A percentile compares a stretch with the other conserved stretches of the same genome.
phyloP scores from a whole-genome alignment of 768 basidiomycete genomes.

The Sporobolomyces roseus region DNA sequence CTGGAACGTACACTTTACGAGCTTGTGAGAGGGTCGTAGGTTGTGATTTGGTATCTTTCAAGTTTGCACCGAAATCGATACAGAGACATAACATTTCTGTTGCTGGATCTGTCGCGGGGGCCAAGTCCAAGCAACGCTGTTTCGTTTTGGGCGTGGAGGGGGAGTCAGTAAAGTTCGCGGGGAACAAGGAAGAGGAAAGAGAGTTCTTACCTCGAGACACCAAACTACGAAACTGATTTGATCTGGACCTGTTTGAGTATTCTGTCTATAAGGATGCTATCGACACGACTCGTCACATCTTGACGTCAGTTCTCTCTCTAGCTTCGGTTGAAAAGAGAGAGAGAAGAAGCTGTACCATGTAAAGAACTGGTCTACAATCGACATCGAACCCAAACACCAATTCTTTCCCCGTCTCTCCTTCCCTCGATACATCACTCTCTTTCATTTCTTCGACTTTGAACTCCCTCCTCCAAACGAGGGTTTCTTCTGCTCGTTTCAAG shows the following conservation, averaged over 20 bases:
- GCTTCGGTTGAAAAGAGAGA: too few species aligned
- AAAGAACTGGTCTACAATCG: constrained; percentile 49
- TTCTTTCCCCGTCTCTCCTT: constrained; percentile 76
- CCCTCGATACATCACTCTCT: constrained; percentile 65
- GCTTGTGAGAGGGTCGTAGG: constrained; percentile 44
- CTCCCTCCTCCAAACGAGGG: constrained; percentile 74
- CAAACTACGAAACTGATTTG: constrained; percentile 62
- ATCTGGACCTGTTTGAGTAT: constrained; percentile 57
- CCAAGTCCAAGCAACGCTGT: constrained; percentile 36
- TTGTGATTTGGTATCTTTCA: constrained; percentile 36
- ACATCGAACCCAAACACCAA: constrained; percentile 72
- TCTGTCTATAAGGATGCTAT: constrained; percentile 62
- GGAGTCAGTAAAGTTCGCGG: too few species aligned
- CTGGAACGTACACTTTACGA: constrained; percentile 37
- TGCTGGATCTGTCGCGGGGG: constrained; percentile 28
- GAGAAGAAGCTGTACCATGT: too few species aligned
- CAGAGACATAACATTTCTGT: constrained; percentile 42
- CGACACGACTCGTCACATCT: not conserved
- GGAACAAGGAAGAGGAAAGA: not conserved
- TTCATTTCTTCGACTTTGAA: constrained; percentile 65
- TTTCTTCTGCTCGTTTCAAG: constrained; percentile 65
- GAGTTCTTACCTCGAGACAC: constrained; percentile 59
- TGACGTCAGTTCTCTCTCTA: too few species aligned
- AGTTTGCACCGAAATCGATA: constrained; percentile 45
- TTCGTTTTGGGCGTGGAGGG: too few species aligned